These are phyloP conservation scores for Triticum dicoccoides DNA, from an alignment of 176 grass and related monocot genomes.

Conservation along the genomic window DNA sequence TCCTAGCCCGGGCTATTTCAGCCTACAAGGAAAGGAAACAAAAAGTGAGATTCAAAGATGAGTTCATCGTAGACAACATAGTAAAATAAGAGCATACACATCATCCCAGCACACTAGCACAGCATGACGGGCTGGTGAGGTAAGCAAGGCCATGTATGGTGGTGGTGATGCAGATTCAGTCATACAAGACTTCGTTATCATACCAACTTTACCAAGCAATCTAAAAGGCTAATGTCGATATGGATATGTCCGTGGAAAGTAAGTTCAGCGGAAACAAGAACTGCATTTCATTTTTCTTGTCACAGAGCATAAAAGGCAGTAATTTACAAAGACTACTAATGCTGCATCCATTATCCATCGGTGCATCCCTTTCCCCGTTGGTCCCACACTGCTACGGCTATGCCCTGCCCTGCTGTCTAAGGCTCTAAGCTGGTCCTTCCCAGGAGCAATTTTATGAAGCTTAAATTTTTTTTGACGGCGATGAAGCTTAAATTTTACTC, in stretches of 20 bases:
- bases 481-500: background rate
- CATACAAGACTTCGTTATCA: too few relatives aligned
- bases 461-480: background rate
- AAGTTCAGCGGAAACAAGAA: background rate
- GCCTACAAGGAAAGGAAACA: conserved; percentile 27
- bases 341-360: background rate
- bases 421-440: background rate
- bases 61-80: too few relatives aligned
- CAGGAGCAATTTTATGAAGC: background rate
- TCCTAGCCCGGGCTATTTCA: conserved; percentile 36
- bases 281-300: background rate
- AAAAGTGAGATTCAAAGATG: background rate
- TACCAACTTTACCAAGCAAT: too few relatives aligned
- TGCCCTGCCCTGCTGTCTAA: background rate
- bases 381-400: too few relatives aligned
- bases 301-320: background rate
- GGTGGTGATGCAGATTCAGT: too few relatives aligned
- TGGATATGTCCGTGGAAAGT: background rate
- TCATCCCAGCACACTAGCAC: too few relatives aligned
- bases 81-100: too few relatives aligned
- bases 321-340: background rate
- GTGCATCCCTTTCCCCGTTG: background rate
- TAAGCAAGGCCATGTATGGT: too few relatives aligned
- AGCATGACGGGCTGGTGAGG: too few relatives aligned
- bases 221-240: too few relatives aligned